Conservation (phyloP, 345 rosid genomes). For the Erodium maritimum region DNA sequence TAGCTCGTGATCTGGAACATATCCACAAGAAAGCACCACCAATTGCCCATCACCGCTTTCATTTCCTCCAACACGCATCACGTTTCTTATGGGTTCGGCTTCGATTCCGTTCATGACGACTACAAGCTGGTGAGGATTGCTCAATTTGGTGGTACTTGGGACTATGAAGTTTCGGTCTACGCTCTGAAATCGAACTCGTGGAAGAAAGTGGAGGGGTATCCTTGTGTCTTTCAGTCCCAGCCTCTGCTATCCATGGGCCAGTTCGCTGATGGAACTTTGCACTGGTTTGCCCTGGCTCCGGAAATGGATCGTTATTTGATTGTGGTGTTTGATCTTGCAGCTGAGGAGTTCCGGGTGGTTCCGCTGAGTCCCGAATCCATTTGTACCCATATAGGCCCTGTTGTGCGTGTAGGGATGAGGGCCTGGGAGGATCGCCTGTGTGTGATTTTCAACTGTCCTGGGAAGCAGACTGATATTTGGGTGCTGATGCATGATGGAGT, state of each 20-base stretch:
- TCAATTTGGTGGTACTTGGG: background rate
- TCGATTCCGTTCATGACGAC: background rate
- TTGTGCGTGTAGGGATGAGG: background rate
- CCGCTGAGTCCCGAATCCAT: background rate
- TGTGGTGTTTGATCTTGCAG: slow-evolving; percentile 13
- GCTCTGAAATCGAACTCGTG: background rate
- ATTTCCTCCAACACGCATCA: background rate
- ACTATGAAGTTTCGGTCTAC: background rate
- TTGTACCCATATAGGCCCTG: background rate
- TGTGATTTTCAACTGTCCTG: slow-evolving; percentile 3
- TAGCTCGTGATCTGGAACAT: background rate
- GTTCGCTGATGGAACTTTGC: slow-evolving; percentile 1
- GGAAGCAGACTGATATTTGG: slow-evolving; percentile 8
- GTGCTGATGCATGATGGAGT: background rate
- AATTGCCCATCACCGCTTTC: background rate
- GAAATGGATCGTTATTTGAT: slow-evolving; percentile 1
- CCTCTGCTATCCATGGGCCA: background rate
- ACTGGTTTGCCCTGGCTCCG: slow-evolving; percentile 10
- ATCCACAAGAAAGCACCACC: background rate
- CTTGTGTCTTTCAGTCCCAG: background rate
- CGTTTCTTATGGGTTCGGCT: background rate
- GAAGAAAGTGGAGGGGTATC: slow-evolving; percentile 1
- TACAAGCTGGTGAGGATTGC: background rate
- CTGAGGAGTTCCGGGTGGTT: slow-evolving; percentile 8
- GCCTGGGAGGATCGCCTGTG: slow-evolving; percentile 8